Evolutionary conservation across 169 alveolate species (phyloP), one percentile per base, ranked within the genome.

Genomic region (Amoebophrya sp.): DNA sequence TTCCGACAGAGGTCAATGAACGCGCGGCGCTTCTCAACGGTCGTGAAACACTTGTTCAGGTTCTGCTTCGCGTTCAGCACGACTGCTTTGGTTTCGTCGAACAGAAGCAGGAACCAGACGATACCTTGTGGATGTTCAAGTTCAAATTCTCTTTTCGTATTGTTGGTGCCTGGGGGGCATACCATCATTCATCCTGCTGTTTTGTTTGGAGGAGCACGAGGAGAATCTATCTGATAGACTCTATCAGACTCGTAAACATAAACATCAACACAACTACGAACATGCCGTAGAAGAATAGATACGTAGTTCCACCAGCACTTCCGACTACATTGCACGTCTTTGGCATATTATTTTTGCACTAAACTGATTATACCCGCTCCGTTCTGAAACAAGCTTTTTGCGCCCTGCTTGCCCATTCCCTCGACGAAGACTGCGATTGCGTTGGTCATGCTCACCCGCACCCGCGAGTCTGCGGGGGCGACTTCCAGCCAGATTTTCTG

Each of bases 301-400:
- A n/a, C n/a, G n/a, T n/a, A n/a, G n/a, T n/a, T n/a, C n/a, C n/a
- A n/a, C n/a, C n/a, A n/a, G n/a, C n/a, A n/a, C n/a, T n/a, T n/a
- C n/a, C n/a, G n/a, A n/a, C n/a, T n/a, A n/a, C n/a, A n/a, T n/a
- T n/a, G n/a, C n/a, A n/a, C n/a, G n/a, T n/a, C n/a, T n/a, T n/a
- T n/a, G n/a, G n/a, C n/a, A n/a, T n/a, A n/a, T n/a, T n/a, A n/a
- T n/a, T n/a, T n/a, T n/a, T n/a, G n/a, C n/a, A n/a, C n/a, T n/a
- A n/a, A n/a, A n/a, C n/a, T n/a, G n/a, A n/a, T n/a, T n/a, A n/a
- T 66, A 66, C 83, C 83, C 1, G 83, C 83, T 66, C 83, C 83
- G 18, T 66, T 66, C 83, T 66, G 83, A 25, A 66, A 66, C 35
- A 66, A 25, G 1, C 1, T 66, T 25, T 66, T 66, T 25, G 32